Evolutionary conservation across 2,329 filamentous ascomycete species (phyloP).

Genomic region (Passalora sequoiae): DNA sequence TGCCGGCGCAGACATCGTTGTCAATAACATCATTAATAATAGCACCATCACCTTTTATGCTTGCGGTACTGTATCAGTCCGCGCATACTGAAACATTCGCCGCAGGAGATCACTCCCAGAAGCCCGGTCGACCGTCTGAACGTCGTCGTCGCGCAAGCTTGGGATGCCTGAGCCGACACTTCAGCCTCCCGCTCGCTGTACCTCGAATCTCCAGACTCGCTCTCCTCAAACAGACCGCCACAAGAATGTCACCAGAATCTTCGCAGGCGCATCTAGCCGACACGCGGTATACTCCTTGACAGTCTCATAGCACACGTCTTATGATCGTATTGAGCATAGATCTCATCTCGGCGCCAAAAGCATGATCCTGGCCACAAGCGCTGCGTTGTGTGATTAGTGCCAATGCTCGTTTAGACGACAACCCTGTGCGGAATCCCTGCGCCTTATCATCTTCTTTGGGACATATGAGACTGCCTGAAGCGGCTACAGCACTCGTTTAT

Average conservation of each 20-base stretch:
- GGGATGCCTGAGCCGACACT: not conserved
- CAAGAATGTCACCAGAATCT: no score
- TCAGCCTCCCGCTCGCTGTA: not conserved
- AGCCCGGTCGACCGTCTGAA: slow-evolving; percentile 12
- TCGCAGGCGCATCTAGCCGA: slow-evolving; percentile 3
- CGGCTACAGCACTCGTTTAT: no score
- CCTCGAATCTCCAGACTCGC: not conserved
- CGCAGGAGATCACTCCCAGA: slow-evolving; percentile 13
- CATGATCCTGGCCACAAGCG: not conserved
- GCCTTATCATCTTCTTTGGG: no score
- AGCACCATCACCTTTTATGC: no score
- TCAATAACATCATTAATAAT: no score
- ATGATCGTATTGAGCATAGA: slow-evolving; percentile 1
- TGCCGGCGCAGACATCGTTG: no score
- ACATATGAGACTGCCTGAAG: no score
- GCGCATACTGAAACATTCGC: slow-evolving; percentile 2
- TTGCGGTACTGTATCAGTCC: no score
- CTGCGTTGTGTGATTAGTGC: no score
- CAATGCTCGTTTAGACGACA: no score
- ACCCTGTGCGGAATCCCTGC: no score
- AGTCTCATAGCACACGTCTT: slow-evolving; percentile 8
- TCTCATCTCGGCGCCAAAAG: not conserved
- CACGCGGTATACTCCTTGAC: slow-evolving; percentile 3
- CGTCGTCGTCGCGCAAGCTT: not conserved
- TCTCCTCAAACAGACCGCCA: slow-evolving; percentile 3